These are phyloP conservation scores for Podila epicladia DNA, from an alignment of 192 early-diverging fungal species.

Conservation along the genomic window DNA sequence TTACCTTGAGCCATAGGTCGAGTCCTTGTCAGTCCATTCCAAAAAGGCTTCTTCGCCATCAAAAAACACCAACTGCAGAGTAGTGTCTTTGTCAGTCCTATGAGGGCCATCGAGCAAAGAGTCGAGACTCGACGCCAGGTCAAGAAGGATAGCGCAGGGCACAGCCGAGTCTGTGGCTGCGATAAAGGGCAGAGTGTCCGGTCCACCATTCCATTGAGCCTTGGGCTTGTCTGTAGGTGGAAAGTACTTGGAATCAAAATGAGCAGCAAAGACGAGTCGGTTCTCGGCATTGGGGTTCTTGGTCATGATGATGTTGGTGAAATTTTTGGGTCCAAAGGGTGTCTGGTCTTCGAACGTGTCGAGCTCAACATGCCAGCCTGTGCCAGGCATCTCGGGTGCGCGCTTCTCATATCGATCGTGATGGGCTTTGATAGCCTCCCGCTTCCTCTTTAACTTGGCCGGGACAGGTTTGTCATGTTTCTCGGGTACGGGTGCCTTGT, in stretches of 20 bases:
- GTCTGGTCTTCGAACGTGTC: constrained; percentile 83
- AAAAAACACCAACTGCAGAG: constrained; percentile 95
- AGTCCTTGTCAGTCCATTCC: constrained; percentile 81
- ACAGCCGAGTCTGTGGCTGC: constrained; percentile 94
- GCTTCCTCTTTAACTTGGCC: neutral
- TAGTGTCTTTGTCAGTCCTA: constrained; percentile 54
- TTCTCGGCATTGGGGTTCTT: constrained; percentile 77
- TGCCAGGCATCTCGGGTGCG: constrained; percentile 2
- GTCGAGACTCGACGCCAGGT: constrained; percentile 80
- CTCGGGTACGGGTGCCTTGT: neutral
- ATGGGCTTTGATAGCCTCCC: neutral
- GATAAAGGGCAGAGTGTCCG: constrained; percentile 70
- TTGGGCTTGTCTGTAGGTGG: constrained; percentile 43
- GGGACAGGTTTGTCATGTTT: neutral
- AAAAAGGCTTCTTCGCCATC: constrained; percentile 95
- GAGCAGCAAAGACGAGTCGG: constrained; percentile 88
- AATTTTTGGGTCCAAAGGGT: constrained; percentile 76
- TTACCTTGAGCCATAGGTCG: constrained; percentile 86
- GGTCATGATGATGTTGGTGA: constrained; percentile 93
- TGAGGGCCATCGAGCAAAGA: constrained; percentile 58
- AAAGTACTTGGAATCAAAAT: constrained; percentile 93
- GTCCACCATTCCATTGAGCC: constrained; percentile 19
- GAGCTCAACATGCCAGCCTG: constrained; percentile 80
- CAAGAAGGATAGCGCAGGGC: constrained; percentile 90
- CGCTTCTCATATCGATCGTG: neutral